Base-by-base conservation (phyloP, 148 eudicot species). In the Rhododendron williamsianum region DNA sequence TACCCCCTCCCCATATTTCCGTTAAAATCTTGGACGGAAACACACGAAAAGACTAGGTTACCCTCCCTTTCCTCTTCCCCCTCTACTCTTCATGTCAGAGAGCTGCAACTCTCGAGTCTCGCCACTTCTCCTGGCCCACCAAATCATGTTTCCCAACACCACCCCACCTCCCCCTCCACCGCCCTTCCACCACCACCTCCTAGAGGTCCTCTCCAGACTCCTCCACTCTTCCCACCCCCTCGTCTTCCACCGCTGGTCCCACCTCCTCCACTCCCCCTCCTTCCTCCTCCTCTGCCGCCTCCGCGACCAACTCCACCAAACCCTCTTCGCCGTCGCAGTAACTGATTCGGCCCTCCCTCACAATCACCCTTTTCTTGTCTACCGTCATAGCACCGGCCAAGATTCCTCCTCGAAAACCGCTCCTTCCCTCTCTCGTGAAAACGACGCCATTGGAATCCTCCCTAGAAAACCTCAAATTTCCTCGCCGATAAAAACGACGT, bases 241-340 rank as follows among this genome's bases (percentile, higher is more conserved):
- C 81, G 98, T 93, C 84, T 95, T 91, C 84, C 95, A 91, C 19
- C 92, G 92, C 10, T 94, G 95, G 96, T 76, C 86, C 81, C 92
- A 76, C 86, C 91, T 95, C 54, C 84, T 95, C 76, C 85, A 92
- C 67, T 89, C 91, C 84, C 82, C 92, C 58, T 56, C 89, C 35
- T 94, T 94, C 89, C 82, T 87, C 85, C 81, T 65, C 83, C 89
- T 91, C 87, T 95, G 94, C 48, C 92, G 91, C 43, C 85, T 12
- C 65, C 94, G 74, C 88, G 73, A 65, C 67, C 89, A 38, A 25
- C 88, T 93, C 83, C 83, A 56, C 72, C 92, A 82, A 0, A 90
- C 95, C 27, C 79, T 93, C 3, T 93, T 92, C 83, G 90, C 91
- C 5, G 78, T 94, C 65, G 88, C 93, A 19, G 60, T 90, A 78